phyloP scores from a whole-genome alignment of 768 basidiomycete genomes.

The Lentinula lateritia region DNA sequence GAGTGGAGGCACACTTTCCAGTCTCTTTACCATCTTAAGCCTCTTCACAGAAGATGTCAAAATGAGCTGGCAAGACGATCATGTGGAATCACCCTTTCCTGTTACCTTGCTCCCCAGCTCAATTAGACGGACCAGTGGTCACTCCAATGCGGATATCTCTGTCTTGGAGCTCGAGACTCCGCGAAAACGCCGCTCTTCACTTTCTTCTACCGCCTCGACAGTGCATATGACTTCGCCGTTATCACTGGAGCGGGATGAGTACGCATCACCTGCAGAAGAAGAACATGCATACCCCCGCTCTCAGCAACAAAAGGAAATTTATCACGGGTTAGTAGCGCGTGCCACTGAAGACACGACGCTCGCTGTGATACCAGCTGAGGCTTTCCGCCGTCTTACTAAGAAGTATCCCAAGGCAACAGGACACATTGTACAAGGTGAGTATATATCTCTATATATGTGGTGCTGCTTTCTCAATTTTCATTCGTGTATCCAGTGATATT shows the following conservation, averaged over 20 bases:
- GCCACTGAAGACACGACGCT: conserved; percentile 92
- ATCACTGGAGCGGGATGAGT: not conserved
- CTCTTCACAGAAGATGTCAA: conserved; percentile 94
- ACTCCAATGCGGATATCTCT: conserved; percentile 63
- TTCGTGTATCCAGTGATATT: conserved; percentile 62
- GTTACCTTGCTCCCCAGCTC: conserved; percentile 13
- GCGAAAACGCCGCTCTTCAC: conserved; percentile 45
- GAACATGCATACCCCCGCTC: conserved; percentile 6
- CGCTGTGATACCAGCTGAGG: conserved; percentile 98
- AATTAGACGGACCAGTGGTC: conserved; percentile 17
- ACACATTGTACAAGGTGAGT: conserved; percentile 86
- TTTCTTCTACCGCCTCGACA: conserved; percentile 67
- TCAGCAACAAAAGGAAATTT: conserved; percentile 29
- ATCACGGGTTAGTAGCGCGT: conserved; percentile 81
- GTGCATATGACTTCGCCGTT: conserved; percentile 33
- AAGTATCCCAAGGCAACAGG: conserved; percentile 97
- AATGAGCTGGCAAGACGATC: conserved; percentile 84
- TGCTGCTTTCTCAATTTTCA: conserved; percentile 3
- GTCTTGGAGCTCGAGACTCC: conserved; percentile 41
- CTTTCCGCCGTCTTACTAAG: conserved; percentile 89
- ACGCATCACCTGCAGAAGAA: conserved; percentile 8
- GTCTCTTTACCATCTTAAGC: conserved; percentile 93
- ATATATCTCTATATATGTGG: conserved; percentile 3
- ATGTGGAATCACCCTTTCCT: conserved; percentile 18
- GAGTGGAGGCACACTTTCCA: conserved; percentile 91